Evolutionary conservation across 139 green algal species (phyloP).

Genomic region (Klebsormidium nitens): DNA sequence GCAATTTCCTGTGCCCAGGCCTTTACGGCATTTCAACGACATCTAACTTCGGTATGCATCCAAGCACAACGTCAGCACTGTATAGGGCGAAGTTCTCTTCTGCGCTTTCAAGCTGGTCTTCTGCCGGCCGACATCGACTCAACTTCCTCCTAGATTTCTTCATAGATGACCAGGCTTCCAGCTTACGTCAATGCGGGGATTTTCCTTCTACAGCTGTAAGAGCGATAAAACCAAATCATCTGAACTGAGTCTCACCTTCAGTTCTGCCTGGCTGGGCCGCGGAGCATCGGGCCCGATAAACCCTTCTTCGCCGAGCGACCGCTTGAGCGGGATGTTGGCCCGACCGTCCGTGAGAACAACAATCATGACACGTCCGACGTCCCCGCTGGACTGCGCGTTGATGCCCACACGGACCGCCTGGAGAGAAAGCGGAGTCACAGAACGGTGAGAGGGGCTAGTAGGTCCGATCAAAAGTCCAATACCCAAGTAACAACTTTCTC

Average conservation of each 20-base stretch:
- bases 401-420: conserved; percentile 44
- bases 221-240: background rate
- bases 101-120: background rate
- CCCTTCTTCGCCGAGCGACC: conserved; percentile 87
- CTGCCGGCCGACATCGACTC: background rate
- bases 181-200: background rate
- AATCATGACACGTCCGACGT: conserved; percentile 91
- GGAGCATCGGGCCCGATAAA: conserved; percentile 71
- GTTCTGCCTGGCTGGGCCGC: conserved; percentile 39
- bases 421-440: background rate
- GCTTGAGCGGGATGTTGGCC: conserved; percentile 87
- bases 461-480: too few species aligned
- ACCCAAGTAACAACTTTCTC: background rate
- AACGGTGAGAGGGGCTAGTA: too few species aligned
- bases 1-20: too few species aligned
- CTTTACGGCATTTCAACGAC: too few species aligned
- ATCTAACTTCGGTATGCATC: too few species aligned
- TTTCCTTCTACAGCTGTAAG: background rate
- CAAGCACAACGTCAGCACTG: background rate
- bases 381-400: conserved; percentile 69
- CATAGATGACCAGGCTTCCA: background rate
- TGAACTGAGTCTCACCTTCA: conserved; percentile 21
- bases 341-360: conserved; percentile 96
- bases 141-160: background rate
- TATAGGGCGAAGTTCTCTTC: background rate